Evolutionary conservation across 2,329 filamentous ascomycete genomes (phyloP), one percentile per base, ranked within the genome.

Genomic region (Apiospora malaysiana): DNA sequence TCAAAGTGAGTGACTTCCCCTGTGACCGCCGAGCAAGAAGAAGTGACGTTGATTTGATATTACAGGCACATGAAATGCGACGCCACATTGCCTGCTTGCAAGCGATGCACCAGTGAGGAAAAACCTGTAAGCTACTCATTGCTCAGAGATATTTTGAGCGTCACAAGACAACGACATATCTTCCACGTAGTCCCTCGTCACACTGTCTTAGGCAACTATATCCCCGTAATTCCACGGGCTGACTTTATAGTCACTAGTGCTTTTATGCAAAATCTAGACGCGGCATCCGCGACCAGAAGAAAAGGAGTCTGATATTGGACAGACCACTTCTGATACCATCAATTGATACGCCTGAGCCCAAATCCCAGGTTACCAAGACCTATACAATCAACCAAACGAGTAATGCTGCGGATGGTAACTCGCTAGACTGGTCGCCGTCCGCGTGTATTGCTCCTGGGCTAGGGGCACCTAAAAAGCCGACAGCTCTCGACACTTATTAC

Each of bases 241-340:
- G 51, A 59, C 27, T 10, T 10, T 27, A 27, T 7, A 8, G 27
- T 4, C 27, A 32, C 18, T 14, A 59, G 40, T 87, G 85, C 70
- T 81, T 80, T 71, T 87, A 87, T 76, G 80, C 83, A 25, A 83
- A 83, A 72, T 87, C 85, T 16, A 80, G 85, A 46, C 80, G 85
- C 74, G 85, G 85, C 16, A 82, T 81, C 66, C 78, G 80, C 47
- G 80, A 81, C 72, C 75, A 78, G 12, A 80, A 78, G 70, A 79
- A 79, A 69, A 76, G 77, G 69, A 80, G 77, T 69, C 72, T 80
- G 67, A 78, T 80, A 73, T 76, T 73, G 63, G 78, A 79, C 46
- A 77, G 75, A 21, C 77, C 76, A 32, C 76, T 76, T 18, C 68
- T 73, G 42, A 67, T 74, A 69, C 71, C 74, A 16, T 47, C 9